Base-by-base conservation (phyloP, 495 filamentous ascomycete genomes). In the Amniculicola lignicola region DNA sequence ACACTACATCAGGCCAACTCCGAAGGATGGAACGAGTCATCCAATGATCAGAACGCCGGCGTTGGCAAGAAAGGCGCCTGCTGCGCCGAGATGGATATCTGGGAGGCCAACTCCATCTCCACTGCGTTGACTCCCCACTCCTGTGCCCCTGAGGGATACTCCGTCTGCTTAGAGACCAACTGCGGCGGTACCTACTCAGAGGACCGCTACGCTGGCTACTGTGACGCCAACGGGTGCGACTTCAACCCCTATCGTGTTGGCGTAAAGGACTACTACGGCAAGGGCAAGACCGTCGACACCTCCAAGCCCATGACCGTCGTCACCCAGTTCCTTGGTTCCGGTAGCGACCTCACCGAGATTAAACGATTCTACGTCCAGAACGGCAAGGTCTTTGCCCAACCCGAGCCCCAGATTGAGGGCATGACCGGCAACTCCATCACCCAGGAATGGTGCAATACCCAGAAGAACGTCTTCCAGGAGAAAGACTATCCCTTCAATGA, bases 221-320 rank as follows among this genome's bases (percentile, higher is more conserved):
- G 84, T 64, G 81, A 86, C 64, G 77, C 81, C 66, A 69, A 73
- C 57, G 85, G 83, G 0, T 88, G 85, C 66, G 80, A 80, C 24
- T 81, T 77, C 66, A 87, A 87, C 71, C 73, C 79, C 1, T 87
- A 81, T 71, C 76, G 74, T 11, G 69, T 79, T 9, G 81, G 82
- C 28, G 67, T 77, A 31, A 49, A 66, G 3, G 58, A 65, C 19
- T 87, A 78, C 70, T 88, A 85, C 67, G 81, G 83, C 1, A 36
- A 57, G 12, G 74, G 76, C 38, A 62, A 69, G 37, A 73, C 67
- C 6, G 78, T 89, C 28, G 80, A 89, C 69, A 85, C 84, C 4
- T 74, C 62, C 15, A 69, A 71, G 43, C 70, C 72, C 4, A 81
- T 87, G 59, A 87, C 83, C 0, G 82, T 88, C 29, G 77, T 86